Evolutionary conservation across 1,284 basidiomycete species (phyloP).

Genomic region (Sporisorium scitamineum): DNA sequence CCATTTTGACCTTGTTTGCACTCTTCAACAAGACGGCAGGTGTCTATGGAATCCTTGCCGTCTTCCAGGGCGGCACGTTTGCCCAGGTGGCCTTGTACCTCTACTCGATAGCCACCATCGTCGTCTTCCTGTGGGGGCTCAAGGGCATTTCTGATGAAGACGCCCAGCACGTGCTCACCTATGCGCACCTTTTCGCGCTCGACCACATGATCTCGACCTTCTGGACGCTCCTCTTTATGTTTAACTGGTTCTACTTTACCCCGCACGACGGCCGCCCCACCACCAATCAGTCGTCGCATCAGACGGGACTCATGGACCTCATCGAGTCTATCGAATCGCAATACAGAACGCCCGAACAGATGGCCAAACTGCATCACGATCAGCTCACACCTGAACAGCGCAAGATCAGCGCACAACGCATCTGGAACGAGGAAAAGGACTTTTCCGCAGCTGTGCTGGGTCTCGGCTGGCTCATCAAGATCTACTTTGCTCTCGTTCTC

Average conservation of each 20-base stretch:
- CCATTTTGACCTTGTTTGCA: constrained; percentile 66
- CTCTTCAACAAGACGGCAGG: constrained; percentile 98
- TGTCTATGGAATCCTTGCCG: constrained; percentile 92
- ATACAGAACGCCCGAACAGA: constrained; percentile 60
- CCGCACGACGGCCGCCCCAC: constrained; percentile 80
- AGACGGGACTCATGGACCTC: constrained; percentile 66
- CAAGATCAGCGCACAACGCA: constrained; percentile 52
- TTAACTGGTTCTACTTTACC: constrained; percentile 88
- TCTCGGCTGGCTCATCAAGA: constrained; percentile 88
- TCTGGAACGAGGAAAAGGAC: constrained; percentile 92
- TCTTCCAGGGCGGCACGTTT: constrained; percentile 87
- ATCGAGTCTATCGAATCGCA: constrained; percentile 66
- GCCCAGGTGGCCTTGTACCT: constrained; percentile 84
- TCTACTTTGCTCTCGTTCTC: constrained; percentile 89
- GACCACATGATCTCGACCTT: constrained; percentile 93
- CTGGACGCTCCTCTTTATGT: constrained; percentile 90
- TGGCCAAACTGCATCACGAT: constrained; percentile 63
- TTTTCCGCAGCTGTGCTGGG: constrained; percentile 82
- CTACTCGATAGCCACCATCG: constrained; percentile 87
- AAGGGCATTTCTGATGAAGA: constrained; percentile 79
- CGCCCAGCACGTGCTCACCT: constrained; percentile 78
- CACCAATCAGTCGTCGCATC: constrained; percentile 56
- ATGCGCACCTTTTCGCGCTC: constrained; percentile 89
- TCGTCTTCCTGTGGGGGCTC: constrained; percentile 87
- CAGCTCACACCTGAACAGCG: constrained; percentile 69